Evolutionary conservation across 208 protist genomes (phyloP), one percentile per base, ranked within the genome.

Genomic region (Trypanosoma congolense): DNA sequence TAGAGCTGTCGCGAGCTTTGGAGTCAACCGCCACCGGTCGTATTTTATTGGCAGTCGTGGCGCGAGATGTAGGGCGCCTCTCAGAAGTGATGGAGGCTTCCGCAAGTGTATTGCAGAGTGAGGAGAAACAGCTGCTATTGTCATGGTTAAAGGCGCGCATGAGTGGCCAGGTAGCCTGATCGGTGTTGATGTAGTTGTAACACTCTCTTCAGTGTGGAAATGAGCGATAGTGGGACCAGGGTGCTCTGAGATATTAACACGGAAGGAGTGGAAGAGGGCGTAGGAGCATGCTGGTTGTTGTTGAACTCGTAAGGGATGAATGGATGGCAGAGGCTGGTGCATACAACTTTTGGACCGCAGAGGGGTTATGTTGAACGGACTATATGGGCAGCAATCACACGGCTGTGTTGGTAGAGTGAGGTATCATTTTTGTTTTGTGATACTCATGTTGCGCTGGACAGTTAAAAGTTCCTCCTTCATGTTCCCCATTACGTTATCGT

Each of bases 21-120:
- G 61, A 68, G 40, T 22, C 38, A 35, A 89, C 81, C 21, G 79
- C 85, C 16, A 64, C 80, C 36, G 85, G 81, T 0, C 49, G 63
- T 35, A 70, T 80, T 49, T 26, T 92, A 10, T 16, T 63, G 3
- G 40, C 51, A 9, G 68, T 67, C 16, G 45, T 55, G 5, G 38
- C 47, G 22, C 60, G 42, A n/a, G 42, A n/a, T 24, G 21, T 80
- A 46, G 68, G 79, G 22, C 55, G 76, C 36, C 29, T 43, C 2
- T 61, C 64, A 18, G 48, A 33, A 30, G 56, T 86, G 18, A 33
- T 47, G 0, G 60, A 66, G n/a, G 51, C 80, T 19, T 80, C 72
- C 50, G 61, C 67, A 43, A 75, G 67, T 21, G 65, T 87, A 16
- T 58, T 91, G 2, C 68, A 70, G 4, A 33, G 41, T 2, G 70